Evolutionary conservation across 148 eudicot genomes (phyloP), one percentile per base, ranked within the genome.

Genomic region (Limonium bicolor): DNA sequence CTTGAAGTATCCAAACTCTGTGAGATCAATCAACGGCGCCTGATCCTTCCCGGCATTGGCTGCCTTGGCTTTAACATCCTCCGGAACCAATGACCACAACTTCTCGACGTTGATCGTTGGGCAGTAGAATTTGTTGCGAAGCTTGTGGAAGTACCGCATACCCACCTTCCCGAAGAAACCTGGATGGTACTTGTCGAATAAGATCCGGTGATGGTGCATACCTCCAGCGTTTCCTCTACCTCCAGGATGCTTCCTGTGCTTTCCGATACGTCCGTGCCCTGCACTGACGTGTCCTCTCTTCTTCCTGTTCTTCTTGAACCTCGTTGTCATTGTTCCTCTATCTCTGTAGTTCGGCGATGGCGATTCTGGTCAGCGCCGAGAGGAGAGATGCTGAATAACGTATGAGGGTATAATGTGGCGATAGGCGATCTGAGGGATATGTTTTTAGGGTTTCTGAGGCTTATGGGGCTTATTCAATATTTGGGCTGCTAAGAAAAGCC

Each of bases 151-250:
- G 46, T 41, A 41, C 0, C 46, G 46, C 46, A 41, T 41, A 21
- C 46, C 46, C 15, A 41, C 46, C 2, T 41, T 41, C 15, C 46
- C 46, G 14, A 41, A 41, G 46, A 20, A 41, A 4, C 46, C 46
- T 25, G 27, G 46, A 41, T 41, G 46, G 46, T 41, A 41, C 46
- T 41, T 41, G 26, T 41, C 46, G 46, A 41, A 41, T 25, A 41
- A 27, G 46, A 41, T 41, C 26, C 46, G 11, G 46, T 41, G 46
- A 27, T 41, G 46, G 46, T 41, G 46, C 46, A 41, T 41, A 5
- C 46, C 46, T 41, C 46, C 46, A 8, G 46, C 46, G 46, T 41
- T 41, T 21, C 27, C 46, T 2, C 27, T 15, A 9, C 46, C 46
- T 11, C 46, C 46, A 4, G 46, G 46, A 21, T 41, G 46, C 46